phyloP scores from a whole-genome alignment of 2,329 filamentous ascomycete genomes.

The Xylaria sp. region DNA sequence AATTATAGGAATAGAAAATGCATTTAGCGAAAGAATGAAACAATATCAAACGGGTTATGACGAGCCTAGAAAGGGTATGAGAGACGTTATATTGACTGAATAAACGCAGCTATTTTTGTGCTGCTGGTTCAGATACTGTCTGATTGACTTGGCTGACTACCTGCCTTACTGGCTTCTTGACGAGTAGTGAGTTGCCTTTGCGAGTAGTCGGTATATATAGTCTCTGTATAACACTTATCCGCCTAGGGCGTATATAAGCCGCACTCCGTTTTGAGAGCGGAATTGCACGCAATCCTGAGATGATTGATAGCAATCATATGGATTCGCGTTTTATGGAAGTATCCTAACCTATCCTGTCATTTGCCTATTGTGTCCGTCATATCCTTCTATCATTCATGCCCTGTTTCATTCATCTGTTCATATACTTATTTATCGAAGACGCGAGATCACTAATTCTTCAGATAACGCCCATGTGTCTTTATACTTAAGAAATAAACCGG shows the following conservation, averaged over 20 bases:
- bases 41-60: background rate
- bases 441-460: background rate
- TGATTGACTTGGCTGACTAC: background rate
- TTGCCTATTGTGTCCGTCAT: background rate
- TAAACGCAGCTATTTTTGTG: constrained; percentile 2
- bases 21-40: background rate
- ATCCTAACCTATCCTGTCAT: background rate
- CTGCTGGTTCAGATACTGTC: background rate
- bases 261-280: no score
- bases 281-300: no score
- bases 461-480: constrained; percentile 5
- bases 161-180: background rate
- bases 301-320: background rate
- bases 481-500: background rate
- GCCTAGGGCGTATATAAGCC: no score
- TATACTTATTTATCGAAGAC: background rate
- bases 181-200: background rate
- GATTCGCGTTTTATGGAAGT: background rate
- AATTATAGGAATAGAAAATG: background rate
- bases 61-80: background rate
- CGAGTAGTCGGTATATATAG: background rate
- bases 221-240: background rate
- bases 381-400: background rate
- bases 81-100: constrained; percentile 5
- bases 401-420: constrained; percentile 5